Evolutionary conservation across 225 moss, liverwort and hornwort species (phyloP).

Genomic region (Neckera pumila): DNA sequence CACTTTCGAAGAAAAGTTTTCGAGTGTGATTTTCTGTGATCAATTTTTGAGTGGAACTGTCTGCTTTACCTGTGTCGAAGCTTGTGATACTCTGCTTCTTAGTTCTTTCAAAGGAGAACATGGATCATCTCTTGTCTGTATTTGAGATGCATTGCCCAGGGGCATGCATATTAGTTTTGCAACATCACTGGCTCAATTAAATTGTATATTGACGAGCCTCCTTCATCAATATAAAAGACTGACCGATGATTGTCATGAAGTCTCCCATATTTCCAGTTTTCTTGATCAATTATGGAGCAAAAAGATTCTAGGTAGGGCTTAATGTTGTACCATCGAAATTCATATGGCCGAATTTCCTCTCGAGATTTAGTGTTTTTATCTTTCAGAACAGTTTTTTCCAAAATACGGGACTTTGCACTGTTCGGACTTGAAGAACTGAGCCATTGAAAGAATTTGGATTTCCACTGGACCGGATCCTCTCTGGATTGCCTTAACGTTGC

Average conservation of each 20-base stretch:
- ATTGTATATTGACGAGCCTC: neutral
- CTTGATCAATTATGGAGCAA: neutral
- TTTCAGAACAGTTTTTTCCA: neutral
- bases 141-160: neutral
- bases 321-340: neutral
- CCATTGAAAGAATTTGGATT: neutral
- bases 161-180: neutral
- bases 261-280: neutral
- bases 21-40: constrained; percentile 11
- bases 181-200: neutral
- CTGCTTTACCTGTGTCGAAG: neutral
- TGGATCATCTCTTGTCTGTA: constrained; percentile 6
- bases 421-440: neutral
- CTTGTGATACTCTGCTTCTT: constrained; percentile 1
- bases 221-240: neutral
- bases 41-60: constrained; percentile 6
- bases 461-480: neutral
- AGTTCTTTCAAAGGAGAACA: neutral
- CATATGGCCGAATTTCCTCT: neutral
- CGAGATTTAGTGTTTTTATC: no score
- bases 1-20: constrained; percentile 20
- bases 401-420: no score
- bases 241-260: neutral
- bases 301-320: neutral
- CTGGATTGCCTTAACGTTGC: no score